Conservation (phyloP, 306 rosid genomes). For the Dryas alaskensis region DNA sequence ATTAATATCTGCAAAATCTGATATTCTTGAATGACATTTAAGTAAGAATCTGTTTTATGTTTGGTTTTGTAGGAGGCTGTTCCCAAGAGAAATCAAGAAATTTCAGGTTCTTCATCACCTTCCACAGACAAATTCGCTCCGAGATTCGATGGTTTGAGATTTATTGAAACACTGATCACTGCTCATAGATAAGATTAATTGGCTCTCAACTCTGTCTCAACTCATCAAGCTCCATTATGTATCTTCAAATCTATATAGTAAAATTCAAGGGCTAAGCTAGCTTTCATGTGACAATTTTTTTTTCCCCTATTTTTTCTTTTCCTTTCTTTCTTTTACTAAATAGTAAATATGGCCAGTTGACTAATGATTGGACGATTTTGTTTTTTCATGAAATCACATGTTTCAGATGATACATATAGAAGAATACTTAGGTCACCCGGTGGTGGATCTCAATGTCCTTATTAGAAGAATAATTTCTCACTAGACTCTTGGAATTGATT, state of each 20-base stretch:
- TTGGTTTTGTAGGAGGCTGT: conserved; percentile 28
- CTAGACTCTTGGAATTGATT: too few relatives aligned
- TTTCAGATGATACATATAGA: background rate
- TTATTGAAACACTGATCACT: conserved; percentile 52
- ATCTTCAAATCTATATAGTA: background rate
- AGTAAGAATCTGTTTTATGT: background rate
- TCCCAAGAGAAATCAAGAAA: conserved; percentile 18
- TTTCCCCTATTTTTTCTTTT: background rate
- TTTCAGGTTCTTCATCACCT: conserved; percentile 17
- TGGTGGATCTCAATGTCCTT: too few relatives aligned
- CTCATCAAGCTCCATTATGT: background rate
- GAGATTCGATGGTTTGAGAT: conserved; percentile 49
- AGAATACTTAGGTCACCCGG: too few relatives aligned
- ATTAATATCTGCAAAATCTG: too few relatives aligned
- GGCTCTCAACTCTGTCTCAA: background rate
- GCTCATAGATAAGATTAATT: conserved; percentile 37
- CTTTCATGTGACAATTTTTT: background rate
- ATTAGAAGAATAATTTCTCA: too few relatives aligned
- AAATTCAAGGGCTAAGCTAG: background rate
- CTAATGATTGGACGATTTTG: background rate
- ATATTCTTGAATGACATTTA: background rate
- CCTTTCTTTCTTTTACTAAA: background rate
- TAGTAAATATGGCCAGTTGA: background rate
- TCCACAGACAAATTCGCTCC: conserved; percentile 41
- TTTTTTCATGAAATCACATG: background rate